These are phyloP conservation scores for Conticribra guillardii DNA, from an alignment of 108 stramenopile genomes.

Conservation along the genomic window DNA sequence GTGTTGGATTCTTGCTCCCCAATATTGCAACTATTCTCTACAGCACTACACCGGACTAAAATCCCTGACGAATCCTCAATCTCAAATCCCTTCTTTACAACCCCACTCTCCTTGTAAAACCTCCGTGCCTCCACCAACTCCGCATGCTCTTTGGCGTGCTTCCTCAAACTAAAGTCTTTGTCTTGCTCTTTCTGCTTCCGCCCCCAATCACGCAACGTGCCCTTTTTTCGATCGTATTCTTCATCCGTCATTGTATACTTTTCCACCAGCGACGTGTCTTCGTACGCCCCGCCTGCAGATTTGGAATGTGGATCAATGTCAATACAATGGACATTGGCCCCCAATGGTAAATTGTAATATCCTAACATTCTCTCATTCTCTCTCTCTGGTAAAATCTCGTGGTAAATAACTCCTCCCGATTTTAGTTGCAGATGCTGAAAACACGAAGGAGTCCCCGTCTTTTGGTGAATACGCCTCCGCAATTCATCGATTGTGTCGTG, in stretches of 20 bases:
- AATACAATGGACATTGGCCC: slow-evolving; percentile 89
- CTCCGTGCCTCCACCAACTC: slow-evolving; percentile 74
- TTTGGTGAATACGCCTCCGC: slow-evolving; percentile 84
- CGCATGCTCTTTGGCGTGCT: slow-evolving; percentile 78
- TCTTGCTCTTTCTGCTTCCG: slow-evolving; percentile 86
- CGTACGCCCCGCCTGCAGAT: slow-evolving; percentile 84
- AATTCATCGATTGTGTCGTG: slow-evolving; percentile 82
- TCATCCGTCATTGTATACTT: slow-evolving; percentile 96
- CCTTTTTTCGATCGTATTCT: slow-evolving; percentile 90
- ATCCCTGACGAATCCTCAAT: slow-evolving; percentile 64
- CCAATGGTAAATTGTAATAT: slow-evolving; percentile 79
- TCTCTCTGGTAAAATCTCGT: slow-evolving; percentile 60
- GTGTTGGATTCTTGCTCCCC: background rate
- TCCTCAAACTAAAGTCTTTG: slow-evolving; percentile 78
- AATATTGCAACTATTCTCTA: slow-evolving; percentile 24
- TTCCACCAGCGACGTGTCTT: slow-evolving; percentile 86
- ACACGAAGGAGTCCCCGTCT: slow-evolving; percentile 91
- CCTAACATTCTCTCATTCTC: slow-evolving; percentile 87
- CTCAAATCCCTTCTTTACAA: slow-evolving; percentile 67
- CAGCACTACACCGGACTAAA: slow-evolving; percentile 43
- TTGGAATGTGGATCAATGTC: slow-evolving; percentile 92
- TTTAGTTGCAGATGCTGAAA: slow-evolving; percentile 87
- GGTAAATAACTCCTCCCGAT: slow-evolving; percentile 54
- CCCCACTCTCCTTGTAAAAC: slow-evolving; percentile 58
- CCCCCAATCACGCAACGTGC: slow-evolving; percentile 92